Evolutionary conservation across 306 rosid species (phyloP).

Genomic region (Ammopiptanthus mongolicus): DNA sequence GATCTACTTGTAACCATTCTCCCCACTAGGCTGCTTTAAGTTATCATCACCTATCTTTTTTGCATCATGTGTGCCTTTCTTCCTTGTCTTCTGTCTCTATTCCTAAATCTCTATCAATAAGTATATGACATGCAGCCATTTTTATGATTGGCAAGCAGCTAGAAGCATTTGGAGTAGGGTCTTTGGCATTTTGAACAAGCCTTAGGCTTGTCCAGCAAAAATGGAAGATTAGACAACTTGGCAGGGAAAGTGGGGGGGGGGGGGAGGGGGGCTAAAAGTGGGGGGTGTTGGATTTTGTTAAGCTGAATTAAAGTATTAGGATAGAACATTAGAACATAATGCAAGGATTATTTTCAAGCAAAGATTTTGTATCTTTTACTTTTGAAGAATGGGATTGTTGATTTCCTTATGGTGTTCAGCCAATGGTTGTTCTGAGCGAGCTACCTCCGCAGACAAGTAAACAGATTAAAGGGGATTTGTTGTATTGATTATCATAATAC

Average conservation of each 20-base stretch:
- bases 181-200: neutral
- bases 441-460: neutral
- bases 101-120: no score
- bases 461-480: neutral
- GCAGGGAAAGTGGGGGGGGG: neutral
- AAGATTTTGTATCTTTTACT: neutral
- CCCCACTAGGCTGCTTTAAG: no score
- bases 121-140: neutral
- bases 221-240: neutral
- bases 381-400: neutral
- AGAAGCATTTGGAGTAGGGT: neutral
- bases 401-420: neutral
- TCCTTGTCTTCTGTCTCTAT: no score
- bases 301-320: neutral
- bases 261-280: neutral
- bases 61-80: no score
- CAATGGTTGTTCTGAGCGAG: neutral
- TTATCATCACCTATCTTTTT: no score
- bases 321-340: no score
- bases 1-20: no score
- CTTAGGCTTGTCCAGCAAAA: no score
- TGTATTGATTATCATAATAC: neutral
- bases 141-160: neutral
- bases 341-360: neutral
- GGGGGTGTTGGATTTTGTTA: no score